These are phyloP conservation scores for Pouteria glomerata DNA, from an alignment of 148 eudicot genomes.

Conservation along the genomic window DNA sequence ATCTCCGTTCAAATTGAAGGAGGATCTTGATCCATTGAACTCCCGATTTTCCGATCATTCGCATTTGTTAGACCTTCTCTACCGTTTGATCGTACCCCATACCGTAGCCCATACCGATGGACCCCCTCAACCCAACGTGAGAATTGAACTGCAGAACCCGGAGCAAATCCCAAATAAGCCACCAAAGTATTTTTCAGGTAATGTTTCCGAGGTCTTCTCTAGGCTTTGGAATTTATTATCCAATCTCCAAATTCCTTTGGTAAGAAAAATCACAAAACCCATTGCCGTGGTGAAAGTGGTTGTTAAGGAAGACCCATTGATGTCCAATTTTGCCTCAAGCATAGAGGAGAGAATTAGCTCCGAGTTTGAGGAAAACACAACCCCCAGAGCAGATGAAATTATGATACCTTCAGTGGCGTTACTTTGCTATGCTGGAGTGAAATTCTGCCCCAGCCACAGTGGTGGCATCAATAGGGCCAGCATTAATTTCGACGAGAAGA, in stretches of 20 bases:
- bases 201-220: not conserved
- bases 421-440: slow-evolving; percentile 11
- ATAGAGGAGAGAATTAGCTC: not conserved
- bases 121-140: not conserved
- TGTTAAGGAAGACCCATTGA: not conserved
- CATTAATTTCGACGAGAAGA: slow-evolving; percentile 17
- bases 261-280: not conserved
- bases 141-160: not conserved
- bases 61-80: slow-evolving; percentile 15
- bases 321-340: not conserved
- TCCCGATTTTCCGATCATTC: not conserved
- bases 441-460: slow-evolving; percentile 12
- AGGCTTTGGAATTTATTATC: not conserved
- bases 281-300: slow-evolving; percentile 1
- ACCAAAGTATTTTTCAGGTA: not conserved
- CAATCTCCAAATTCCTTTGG: not conserved
- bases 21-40: not conserved
- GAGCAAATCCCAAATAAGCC: not conserved
- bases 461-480: slow-evolving; percentile 15
- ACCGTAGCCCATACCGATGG: not conserved
- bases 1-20: not conserved
- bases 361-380: not conserved
- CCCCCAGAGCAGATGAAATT: slow-evolving; percentile 10
- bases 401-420: slow-evolving; percentile 1
- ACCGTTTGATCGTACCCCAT: slow-evolving; percentile 11